Evolutionary conservation across 73 alveolate species (phyloP).

Genomic region (Paramecium bursaria): DNA sequence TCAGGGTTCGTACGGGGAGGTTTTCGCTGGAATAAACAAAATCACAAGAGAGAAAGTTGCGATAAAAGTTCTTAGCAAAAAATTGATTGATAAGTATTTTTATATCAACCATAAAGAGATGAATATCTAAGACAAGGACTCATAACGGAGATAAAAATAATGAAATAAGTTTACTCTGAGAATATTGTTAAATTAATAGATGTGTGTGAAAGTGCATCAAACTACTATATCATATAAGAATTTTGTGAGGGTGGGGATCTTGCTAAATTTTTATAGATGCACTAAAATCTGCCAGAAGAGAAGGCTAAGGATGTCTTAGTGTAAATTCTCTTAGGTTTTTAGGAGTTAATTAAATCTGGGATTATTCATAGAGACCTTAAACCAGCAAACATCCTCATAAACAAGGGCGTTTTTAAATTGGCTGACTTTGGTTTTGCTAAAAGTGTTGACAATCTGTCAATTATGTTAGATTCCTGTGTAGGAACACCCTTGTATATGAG

Average conservation of each 20-base stretch:
- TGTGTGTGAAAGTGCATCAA: slow-evolving; percentile 11
- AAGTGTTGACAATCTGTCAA: not conserved
- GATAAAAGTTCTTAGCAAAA: slow-evolving; percentile 1
- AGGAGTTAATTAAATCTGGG: not conserved
- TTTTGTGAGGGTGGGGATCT: slow-evolving; percentile 22
- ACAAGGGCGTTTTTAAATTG: slow-evolving; percentile 20
- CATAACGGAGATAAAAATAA: not conserved
- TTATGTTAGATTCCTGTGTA: slow-evolving; percentile 14
- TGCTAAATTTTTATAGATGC: not conserved
- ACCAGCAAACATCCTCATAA: slow-evolving; percentile 55
- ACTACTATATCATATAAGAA: slow-evolving; percentile 4
- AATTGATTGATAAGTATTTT: not conserved
- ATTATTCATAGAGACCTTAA: slow-evolving; percentile 62
- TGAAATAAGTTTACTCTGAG: slow-evolving; percentile 10
- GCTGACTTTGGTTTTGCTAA: slow-evolving; percentile 69
- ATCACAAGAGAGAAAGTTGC: not conserved
- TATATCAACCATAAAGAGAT: not conserved
- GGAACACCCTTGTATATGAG: slow-evolving; percentile 69
- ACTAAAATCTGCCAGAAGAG: not conserved
- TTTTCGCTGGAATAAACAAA: not conserved
- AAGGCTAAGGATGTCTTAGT: not conserved
- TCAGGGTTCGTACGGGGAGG: slow-evolving; percentile 8
- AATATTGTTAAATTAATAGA: slow-evolving; percentile 5
- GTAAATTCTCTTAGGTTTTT: slow-evolving; percentile 22
- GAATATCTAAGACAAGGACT: not conserved